Base-by-base conservation (phyloP, 371 early-diverging fungal species). In the Apophysomyces ossiformis region DNA sequence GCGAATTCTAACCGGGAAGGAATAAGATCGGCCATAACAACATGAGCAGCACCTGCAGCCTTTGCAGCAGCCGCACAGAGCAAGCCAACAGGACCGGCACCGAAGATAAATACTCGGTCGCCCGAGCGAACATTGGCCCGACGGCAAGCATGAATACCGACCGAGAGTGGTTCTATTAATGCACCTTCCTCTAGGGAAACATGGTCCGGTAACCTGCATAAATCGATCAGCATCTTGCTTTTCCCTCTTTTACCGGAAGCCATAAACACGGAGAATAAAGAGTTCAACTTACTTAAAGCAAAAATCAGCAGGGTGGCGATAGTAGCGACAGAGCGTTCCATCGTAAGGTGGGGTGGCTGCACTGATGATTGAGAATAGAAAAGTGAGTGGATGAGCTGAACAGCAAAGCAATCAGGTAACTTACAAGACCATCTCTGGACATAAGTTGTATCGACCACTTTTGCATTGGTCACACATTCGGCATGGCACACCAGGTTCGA, bases 401-500 rank as follows among this genome's bases (percentile, higher is more conserved):
- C 13, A 50, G 21, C 5, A 18, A 9, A 21, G 21, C 0, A 7
- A 21, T n/a, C 21, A 50, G 41, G 15, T 7, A 15, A 57, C 76
- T 70, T 70, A 76, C 71, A 81, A 84, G 7, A 68, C 69, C 75
- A 74, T 77, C 12, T 86, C 80, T 15, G 73, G 67, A 57, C 89
- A 88, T 39, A 79, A 63, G 60, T 85, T 81, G 61, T 88, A 81
- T 38, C 68, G 69, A 36, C 85, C 85, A 11, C 7, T 35, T 46
- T 79, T 83, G 69, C 89, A 88, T 63, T 82, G 74, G 5, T 75
- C 73, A 64, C 85, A 87, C 35, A 77, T 78, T 65, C 89, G 85
- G 43, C 87, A 88, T 41, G 90, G 87, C 4, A 89, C 89, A 36
- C 95, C 95, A 47, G 83, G 83, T 32, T 83, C 83, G 7, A 83